These are phyloP conservation scores for Boeremia exigua DNA, from an alignment of 2,329 filamentous ascomycete species.

Conservation along the genomic window DNA sequence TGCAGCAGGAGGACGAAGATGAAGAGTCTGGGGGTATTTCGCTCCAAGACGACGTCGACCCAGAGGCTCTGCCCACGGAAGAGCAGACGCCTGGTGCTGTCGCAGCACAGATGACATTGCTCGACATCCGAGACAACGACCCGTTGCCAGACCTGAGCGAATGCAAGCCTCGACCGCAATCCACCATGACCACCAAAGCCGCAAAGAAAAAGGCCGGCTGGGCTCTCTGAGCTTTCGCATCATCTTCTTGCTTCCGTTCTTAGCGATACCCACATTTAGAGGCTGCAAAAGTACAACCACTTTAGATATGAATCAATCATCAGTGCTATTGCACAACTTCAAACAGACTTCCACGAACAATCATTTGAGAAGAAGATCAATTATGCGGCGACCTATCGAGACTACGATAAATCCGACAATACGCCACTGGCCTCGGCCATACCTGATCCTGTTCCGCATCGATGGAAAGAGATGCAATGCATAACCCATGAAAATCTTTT, in stretches of 20 bases:
- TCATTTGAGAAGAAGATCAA: slow-evolving; percentile 26
- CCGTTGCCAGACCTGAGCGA: slow-evolving; percentile 41
- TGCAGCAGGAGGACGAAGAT: slow-evolving; percentile 5
- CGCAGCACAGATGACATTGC: slow-evolving; percentile 43
- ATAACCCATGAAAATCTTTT: slow-evolving; percentile 35
- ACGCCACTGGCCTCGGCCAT: slow-evolving; percentile 23
- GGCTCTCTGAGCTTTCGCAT: slow-evolving; percentile 28
- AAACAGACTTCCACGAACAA: neutral
- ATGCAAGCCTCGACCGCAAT: slow-evolving; percentile 32
- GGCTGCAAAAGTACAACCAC: slow-evolving; percentile 2
- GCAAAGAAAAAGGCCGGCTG: slow-evolving; percentile 47
- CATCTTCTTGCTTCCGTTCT: slow-evolving; percentile 4
- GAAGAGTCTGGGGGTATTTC: neutral
- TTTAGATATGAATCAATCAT: slow-evolving; percentile 2
- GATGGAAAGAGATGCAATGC: slow-evolving; percentile 34
- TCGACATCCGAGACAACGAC: slow-evolving; percentile 46
- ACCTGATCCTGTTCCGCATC: slow-evolving; percentile 32
- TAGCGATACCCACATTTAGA: slow-evolving; percentile 25
- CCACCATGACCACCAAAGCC: slow-evolving; percentile 41
- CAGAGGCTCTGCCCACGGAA: neutral
- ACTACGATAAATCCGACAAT: slow-evolving; percentile 34
- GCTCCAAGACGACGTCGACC: neutral
- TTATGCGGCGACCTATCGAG: slow-evolving; percentile 36
- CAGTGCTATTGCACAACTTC: neutral
- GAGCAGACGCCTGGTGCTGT: slow-evolving; percentile 22